A percentile compares a stretch with the other conserved stretches of the same genome.
phyloP scores from a whole-genome alignment of 352 stramenopile genomes.

The Globisporangium polare region DNA sequence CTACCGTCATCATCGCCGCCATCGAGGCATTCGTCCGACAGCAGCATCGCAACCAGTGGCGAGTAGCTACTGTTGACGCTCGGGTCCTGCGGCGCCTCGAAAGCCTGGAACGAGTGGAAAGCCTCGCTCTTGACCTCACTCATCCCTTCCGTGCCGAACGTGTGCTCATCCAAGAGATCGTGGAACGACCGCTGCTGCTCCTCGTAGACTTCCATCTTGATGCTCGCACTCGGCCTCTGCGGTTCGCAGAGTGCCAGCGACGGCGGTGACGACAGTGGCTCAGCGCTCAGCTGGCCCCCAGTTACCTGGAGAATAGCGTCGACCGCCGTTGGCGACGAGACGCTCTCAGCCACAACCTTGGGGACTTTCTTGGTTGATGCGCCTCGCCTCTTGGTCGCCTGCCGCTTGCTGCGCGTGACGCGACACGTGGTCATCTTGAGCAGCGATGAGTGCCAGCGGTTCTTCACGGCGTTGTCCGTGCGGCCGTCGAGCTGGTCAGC shows the following conservation, averaged over 20 bases:
- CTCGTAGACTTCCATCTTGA: background rate
- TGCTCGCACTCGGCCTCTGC: background rate
- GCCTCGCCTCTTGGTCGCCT: background rate
- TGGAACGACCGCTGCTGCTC: background rate
- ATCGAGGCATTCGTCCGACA: background rate
- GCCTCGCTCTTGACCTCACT: background rate
- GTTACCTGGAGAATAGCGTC: background rate
- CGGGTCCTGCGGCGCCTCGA: background rate
- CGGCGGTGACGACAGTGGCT: background rate
- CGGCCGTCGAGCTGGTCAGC: slow-evolving; percentile 35
- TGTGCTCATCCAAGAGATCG: background rate
- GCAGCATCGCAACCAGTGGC: background rate
- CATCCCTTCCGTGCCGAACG: background rate
- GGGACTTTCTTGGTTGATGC: background rate
- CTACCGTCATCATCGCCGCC: background rate
- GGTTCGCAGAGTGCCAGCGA: background rate
- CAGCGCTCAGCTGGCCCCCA: background rate
- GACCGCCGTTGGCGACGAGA: slow-evolving; percentile 1
- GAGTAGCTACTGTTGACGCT: background rate
- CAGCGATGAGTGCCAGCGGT: slow-evolving; percentile 37
- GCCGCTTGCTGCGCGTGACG: background rate
- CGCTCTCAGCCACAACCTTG: background rate
- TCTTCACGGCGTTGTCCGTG: slow-evolving; percentile 55
- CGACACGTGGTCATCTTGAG: background rate
- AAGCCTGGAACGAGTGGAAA: background rate